These are phyloP conservation scores for Brasenia schreberi DNA, from an alignment of 164 flowering plant species.

Conservation along the genomic window DNA sequence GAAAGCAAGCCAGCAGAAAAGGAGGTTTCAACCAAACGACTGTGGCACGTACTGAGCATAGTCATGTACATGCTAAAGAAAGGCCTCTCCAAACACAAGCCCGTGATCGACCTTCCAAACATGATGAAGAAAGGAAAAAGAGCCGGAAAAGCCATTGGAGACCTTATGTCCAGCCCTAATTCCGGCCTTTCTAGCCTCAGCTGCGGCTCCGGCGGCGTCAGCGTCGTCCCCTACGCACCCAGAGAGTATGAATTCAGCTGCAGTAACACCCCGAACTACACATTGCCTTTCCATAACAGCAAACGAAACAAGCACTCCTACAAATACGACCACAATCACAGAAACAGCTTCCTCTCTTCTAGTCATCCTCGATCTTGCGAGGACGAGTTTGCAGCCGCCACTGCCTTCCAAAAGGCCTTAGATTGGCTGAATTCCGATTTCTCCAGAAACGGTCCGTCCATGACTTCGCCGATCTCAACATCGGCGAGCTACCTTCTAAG, in stretches of 20 bases:
- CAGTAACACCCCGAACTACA: conserved; percentile 43
- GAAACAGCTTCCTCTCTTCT: conserved; percentile 2
- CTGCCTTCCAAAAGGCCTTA: conserved; percentile 23
- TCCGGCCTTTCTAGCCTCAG: conserved; percentile 17
- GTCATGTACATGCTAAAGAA: conserved; percentile 37
- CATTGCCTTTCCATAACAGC: conserved; percentile 14
- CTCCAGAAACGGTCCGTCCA: conserved; percentile 4
- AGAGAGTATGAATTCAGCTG: conserved; percentile 47
- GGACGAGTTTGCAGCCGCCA: conserved; percentile 13
- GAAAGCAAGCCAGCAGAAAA: background rate
- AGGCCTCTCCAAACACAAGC: conserved; percentile 38
- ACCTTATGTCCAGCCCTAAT: conserved; percentile 22
- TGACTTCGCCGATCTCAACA: conserved; percentile 23
- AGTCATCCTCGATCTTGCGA: conserved; percentile 7
- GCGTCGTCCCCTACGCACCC: conserved; percentile 25
- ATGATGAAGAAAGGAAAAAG: conserved; percentile 44
- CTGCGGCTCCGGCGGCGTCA: conserved; percentile 19
- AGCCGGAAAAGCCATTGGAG: conserved; percentile 21
- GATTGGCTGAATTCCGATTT: conserved; percentile 31
- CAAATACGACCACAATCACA: conserved; percentile 15
- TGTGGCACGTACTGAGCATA: conserved; percentile 34
- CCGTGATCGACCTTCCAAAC: conserved; percentile 33
- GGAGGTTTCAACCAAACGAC: conserved; percentile 22
- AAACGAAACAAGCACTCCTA: conserved; percentile 26
- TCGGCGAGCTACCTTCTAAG: conserved; percentile 36